Percentiles rank a stretch among this genome's conserved stretches.
These are phyloP conservation scores for Cutaneotrichosporon sp. DNA, from an alignment of 1,284 basidiomycete genomes.

Conservation along the genomic window DNA sequence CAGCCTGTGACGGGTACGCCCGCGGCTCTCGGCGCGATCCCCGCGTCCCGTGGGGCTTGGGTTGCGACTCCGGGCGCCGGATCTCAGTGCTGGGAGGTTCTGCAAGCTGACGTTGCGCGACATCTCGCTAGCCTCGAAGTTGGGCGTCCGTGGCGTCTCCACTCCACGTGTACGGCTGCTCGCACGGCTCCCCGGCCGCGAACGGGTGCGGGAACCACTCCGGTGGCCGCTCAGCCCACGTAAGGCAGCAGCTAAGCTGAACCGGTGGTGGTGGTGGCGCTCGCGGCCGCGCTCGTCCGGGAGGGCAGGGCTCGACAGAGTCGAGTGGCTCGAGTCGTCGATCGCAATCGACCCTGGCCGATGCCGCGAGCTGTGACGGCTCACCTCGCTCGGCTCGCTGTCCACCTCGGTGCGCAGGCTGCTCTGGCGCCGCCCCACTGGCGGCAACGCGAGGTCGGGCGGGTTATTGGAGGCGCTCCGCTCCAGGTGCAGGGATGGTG, in stretches of 20 bases:
- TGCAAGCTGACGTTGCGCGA: slow-evolving; percentile 12
- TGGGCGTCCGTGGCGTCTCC: slow-evolving; percentile 14
- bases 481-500: slow-evolving; percentile 21
- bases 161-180: slow-evolving; percentile 15
- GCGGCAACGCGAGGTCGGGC: slow-evolving; percentile 2
- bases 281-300: slow-evolving; percentile 31
- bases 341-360: too few species aligned
- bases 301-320: background rate
- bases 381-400: background rate
- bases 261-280: slow-evolving; percentile 33
- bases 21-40: slow-evolving; percentile 45
- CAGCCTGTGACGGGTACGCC: slow-evolving; percentile 47
- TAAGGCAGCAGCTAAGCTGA: slow-evolving; percentile 51
- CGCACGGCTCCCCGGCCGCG: too few species aligned
- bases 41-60: slow-evolving; percentile 24
- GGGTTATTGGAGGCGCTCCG: background rate
- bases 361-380: background rate
- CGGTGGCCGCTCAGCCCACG: slow-evolving; percentile 42
- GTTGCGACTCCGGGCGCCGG: slow-evolving; percentile 16
- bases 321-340: background rate
- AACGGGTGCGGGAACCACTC: slow-evolving; percentile 27
- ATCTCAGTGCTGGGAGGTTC: background rate
- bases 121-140: slow-evolving; percentile 15
- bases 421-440: background rate
- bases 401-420: background rate